Percentiles rank a stretch among this genome's conserved stretches.
Evolutionary conservation across 2,329 filamentous ascomycete species (phyloP).

Genomic region (Xylariales sp.): DNA sequence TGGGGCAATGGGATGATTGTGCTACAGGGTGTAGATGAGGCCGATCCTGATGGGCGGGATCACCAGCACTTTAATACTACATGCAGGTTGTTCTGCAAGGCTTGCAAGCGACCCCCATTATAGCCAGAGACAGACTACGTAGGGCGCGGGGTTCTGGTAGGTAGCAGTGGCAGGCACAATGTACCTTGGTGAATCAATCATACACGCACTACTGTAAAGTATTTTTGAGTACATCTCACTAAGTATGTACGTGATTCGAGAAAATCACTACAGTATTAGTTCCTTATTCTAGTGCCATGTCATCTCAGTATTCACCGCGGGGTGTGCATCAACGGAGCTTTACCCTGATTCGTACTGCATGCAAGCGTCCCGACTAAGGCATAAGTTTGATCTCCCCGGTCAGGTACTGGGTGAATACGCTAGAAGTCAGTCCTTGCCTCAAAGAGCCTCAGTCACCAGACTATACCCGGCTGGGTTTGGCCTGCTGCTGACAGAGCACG

Average conservation of each 20-base stretch:
- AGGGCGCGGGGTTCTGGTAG: no score
- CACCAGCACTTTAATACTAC: slow-evolving; percentile 9
- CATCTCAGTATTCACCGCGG: slow-evolving; percentile 11
- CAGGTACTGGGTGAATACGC: no score
- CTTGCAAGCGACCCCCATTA: no score
- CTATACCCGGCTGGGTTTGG: no score
- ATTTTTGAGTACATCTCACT: background rate
- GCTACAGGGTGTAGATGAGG: slow-evolving; percentile 1
- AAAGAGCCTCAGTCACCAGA: no score
- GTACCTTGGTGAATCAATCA: background rate
- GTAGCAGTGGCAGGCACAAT: no score
- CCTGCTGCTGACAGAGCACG: no score
- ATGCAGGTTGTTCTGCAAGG: slow-evolving; percentile 2
- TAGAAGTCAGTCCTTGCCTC: no score
- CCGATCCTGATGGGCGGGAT: slow-evolving; percentile 5
- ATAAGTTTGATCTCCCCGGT: no score
- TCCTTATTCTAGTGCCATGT: no score
- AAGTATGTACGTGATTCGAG: background rate
- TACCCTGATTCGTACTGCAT: slow-evolving; percentile 14
- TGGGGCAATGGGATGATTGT: background rate
- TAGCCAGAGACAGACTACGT: no score
- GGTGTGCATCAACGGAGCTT: slow-evolving; percentile 8
- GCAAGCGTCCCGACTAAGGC: slow-evolving; percentile 8
- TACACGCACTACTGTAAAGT: slow-evolving; percentile 2
- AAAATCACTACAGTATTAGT: no score